These are phyloP conservation scores for Neoascochyta sp. DNA, from an alignment of 2,329 filamentous ascomycete genomes.

Conservation along the genomic window DNA sequence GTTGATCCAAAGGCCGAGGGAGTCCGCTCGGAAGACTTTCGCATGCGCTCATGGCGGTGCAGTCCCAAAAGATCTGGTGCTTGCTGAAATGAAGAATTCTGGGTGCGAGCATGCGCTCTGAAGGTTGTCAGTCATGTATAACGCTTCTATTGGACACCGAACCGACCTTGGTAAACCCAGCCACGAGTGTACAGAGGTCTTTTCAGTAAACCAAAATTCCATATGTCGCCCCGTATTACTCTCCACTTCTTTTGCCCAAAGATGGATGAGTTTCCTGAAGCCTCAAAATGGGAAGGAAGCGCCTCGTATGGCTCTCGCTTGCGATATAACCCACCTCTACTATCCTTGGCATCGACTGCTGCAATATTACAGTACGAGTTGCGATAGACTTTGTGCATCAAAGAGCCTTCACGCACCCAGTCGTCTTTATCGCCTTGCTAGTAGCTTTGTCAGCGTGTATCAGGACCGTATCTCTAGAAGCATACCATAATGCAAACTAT, in stretches of 20 bases:
- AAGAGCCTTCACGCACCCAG: constrained; percentile 14
- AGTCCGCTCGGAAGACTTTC: constrained; percentile 9
- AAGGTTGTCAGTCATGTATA: constrained; percentile 3
- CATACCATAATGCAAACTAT: constrained; percentile 21
- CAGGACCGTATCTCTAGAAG: no score
- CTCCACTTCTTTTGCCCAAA: constrained; percentile 19
- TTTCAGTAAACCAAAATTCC: constrained; percentile 17
- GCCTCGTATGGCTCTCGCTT: constrained; percentile 12
- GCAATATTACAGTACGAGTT: constrained; percentile 31
- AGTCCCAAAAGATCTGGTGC: constrained; percentile 21
- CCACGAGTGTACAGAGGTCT: constrained; percentile 17
- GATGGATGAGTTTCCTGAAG: constrained; percentile 4
- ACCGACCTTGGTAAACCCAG: constrained; percentile 32
- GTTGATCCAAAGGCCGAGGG: constrained; percentile 6
- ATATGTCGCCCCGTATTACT: constrained; percentile 16
- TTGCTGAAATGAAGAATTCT: constrained; percentile 17
- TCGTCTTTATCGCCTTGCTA: constrained; percentile 15
- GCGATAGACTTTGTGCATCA: constrained; percentile 30
- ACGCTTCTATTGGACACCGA: neutral
- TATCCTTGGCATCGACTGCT: constrained; percentile 16
- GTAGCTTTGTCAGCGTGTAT: no score
- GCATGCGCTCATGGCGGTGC: constrained; percentile 9
- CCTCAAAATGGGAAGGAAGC: constrained; percentile 10
- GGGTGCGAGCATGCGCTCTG: constrained; percentile 27
- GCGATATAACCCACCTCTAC: constrained; percentile 20